Evolutionary conservation across 2,329 filamentous ascomycete species (phyloP).

Genomic region (Colletotrichum sp.): DNA sequence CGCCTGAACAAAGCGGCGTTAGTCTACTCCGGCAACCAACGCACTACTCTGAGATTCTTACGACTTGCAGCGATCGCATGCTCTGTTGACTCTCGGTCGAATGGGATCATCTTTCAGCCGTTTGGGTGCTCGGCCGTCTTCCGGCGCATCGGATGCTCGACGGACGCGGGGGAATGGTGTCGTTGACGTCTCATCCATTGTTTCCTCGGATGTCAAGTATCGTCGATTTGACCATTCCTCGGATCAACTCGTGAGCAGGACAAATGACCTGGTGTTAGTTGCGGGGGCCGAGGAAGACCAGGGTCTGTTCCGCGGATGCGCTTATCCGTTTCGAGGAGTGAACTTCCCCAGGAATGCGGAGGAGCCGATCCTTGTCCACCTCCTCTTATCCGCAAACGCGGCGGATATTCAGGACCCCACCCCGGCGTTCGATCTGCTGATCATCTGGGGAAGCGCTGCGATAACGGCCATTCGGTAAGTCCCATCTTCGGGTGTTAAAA

Average conservation of each 20-base stretch:
- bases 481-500: not conserved
- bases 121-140: not conserved
- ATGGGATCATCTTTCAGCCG: not conserved
- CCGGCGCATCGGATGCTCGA: not conserved
- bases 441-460: not conserved
- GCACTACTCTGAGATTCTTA: not conserved
- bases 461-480: not conserved
- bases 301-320: not conserved
- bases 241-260: not conserved
- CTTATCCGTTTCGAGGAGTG: not conserved
- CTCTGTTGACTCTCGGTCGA: conserved; percentile 10
- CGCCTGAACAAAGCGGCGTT: conserved; percentile 12
- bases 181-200: not conserved
- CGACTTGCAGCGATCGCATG: conserved; percentile 30
- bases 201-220: not conserved
- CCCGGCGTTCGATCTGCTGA: not conserved
- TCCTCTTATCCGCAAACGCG: not conserved
- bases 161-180: not conserved
- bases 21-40: not conserved
- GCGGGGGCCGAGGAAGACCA: not conserved
- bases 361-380: not conserved
- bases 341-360: not conserved
- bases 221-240: not conserved
- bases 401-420: not conserved
- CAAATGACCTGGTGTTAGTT: not conserved